Conservation (phyloP, 805 yeast genomes). For the Lipomyces yamadae region DNA sequence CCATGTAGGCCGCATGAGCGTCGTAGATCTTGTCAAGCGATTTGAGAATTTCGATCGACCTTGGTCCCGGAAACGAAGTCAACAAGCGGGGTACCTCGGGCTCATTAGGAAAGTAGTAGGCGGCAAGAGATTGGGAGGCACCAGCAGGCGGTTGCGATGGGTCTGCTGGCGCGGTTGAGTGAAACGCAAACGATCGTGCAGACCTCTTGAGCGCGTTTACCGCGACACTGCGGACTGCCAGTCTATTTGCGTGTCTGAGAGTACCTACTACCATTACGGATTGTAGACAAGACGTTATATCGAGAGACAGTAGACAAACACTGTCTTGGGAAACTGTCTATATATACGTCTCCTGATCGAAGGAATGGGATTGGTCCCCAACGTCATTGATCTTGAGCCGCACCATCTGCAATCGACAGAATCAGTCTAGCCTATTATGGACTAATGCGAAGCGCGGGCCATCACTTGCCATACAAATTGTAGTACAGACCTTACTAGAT, state of each 20-base stretch:
- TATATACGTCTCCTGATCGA: neutral
- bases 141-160: neutral
- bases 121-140: neutral
- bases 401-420: neutral
- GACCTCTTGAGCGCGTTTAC: neutral
- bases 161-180: neutral
- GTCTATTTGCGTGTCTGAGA: neutral
- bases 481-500: neutral
- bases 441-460: neutral
- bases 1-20: constrained; percentile 71
- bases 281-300: neutral
- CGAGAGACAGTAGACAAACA: neutral
- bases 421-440: neutral
- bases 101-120: constrained; percentile 69
- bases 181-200: neutral
- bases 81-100: constrained; percentile 70
- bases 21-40: constrained; percentile 68
- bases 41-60: constrained; percentile 18
- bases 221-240: neutral
- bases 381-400: neutral
- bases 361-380: neutral
- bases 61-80: constrained; percentile 70
- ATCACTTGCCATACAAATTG: neutral
- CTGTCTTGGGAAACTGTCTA: neutral
- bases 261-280: neutral